A percentile compares a stretch with the other conserved stretches of the same genome.
These are phyloP conservation scores for Zygosaccharomyces bisporus DNA, from an alignment of 805 yeast species.

Conservation along the genomic window DNA sequence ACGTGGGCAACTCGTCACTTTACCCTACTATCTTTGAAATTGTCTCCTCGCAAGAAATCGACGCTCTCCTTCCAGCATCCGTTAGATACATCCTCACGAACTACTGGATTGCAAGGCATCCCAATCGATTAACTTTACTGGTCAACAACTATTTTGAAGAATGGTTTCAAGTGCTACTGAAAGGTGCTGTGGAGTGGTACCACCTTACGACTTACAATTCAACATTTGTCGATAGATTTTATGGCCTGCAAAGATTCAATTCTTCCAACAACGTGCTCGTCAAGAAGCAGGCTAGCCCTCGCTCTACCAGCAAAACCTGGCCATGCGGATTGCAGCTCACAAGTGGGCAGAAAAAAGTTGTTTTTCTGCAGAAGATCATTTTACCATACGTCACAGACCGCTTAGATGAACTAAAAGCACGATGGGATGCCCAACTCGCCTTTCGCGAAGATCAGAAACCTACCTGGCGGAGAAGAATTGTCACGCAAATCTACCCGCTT, in stretches of 20 bases:
- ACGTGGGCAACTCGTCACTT: conserved; percentile 10
- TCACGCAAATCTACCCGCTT: conserved; percentile 53
- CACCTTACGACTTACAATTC: conserved; percentile 74
- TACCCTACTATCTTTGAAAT: conserved; percentile 85
- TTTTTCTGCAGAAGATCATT: conserved; percentile 59
- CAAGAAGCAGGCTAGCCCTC: conserved; percentile 7
- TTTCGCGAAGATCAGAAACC: conserved; percentile 34
- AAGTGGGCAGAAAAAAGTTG: conserved; percentile 47
- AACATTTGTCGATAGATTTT: conserved; percentile 86
- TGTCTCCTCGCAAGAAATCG: conserved; percentile 75
- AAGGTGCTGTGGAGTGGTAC: conserved; percentile 67
- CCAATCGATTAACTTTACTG: conserved; percentile 57
- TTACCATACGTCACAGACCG: conserved; percentile 68
- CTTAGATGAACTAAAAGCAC: conserved; percentile 59
- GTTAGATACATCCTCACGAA: conserved; percentile 74
- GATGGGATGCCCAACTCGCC: conserved; percentile 55
- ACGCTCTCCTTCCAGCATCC: conserved; percentile 75
- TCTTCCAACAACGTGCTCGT: conserved; percentile 23
- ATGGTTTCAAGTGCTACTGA: conserved; percentile 50
- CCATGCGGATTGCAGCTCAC: conserved; percentile 44
- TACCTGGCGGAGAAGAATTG: conserved; percentile 21
- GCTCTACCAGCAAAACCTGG: conserved; percentile 16
- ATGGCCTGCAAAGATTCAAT: conserved; percentile 69
- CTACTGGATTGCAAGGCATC: conserved; percentile 69
- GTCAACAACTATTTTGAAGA: conserved; percentile 72